Base-by-base conservation (phyloP, 768 basidiomycete genomes). In the Strobilomyces confusus region DNA sequence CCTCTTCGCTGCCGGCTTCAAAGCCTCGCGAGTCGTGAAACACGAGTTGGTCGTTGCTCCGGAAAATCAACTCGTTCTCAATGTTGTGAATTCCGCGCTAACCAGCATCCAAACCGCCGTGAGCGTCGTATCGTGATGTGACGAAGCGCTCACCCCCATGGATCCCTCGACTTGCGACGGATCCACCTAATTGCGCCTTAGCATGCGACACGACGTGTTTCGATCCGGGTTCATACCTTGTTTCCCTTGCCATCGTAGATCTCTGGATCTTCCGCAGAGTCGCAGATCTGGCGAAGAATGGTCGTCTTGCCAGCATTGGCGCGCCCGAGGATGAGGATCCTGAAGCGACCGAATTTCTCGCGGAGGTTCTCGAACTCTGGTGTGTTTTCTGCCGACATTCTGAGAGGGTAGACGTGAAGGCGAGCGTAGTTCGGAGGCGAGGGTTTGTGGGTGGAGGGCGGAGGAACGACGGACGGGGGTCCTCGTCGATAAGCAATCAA, bases 1-100 rank as follows among this genome's bases (percentile, higher is more conserved):
- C 44, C 0, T 48, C 55, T n/a, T 44, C 46, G 1, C 30, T 11
- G 29, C 55, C 51, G 2, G 51, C 55, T 42, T 56, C 55, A 20
- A 55, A 55, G 25, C 49, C 50, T 1, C n/a, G n/a, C n/a, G n/a
- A n/a, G n/a, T n/a, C n/a, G n/a, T n/a, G n/a, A n/a, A n/a, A n/a
- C n/a, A n/a, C 12, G 41, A 54, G 17, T 5, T 38, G 23, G 17
- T 23, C 13, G 14, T 54, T 54, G 36, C 48, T 49, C 20, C 26
- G 8, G 14, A 54, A 54, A 19, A 54, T 30, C 11, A 53, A 19
- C 4, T 48, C 47, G n/a, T n/a, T n/a, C n/a, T n/a, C n/a, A n/a
- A n/a, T n/a, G n/a, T n/a, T n/a, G n/a, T n/a, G n/a, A n/a, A 12
- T 54, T 26, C 47, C 46, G 9, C 46, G 46, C 33, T 47, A n/a